Evolutionary conservation across 2,329 filamentous ascomycete genomes (phyloP).

Genomic region (Didymella arachidicola): DNA sequence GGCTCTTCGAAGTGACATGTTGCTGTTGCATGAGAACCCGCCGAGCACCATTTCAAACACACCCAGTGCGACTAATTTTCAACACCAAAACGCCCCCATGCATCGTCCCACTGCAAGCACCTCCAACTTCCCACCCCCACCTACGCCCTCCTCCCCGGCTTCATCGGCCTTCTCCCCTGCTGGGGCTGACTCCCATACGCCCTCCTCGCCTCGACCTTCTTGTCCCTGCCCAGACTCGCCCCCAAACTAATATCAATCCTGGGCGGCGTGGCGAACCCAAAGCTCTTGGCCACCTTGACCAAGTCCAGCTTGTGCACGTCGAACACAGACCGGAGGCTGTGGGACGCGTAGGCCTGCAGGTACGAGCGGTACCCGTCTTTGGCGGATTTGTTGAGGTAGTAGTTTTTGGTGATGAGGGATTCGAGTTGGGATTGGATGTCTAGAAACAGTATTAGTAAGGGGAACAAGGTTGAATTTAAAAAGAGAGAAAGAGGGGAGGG

Average conservation of each 20-base stretch:
- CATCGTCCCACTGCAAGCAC: no score
- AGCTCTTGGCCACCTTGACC: slow-evolving; percentile 83
- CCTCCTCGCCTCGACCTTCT: slow-evolving; percentile 68
- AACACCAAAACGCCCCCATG: no score
- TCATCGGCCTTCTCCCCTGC: slow-evolving; percentile 63
- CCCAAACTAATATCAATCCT: slow-evolving; percentile 81
- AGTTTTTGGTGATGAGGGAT: slow-evolving; percentile 93
- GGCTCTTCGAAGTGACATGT: no score
- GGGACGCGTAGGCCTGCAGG: slow-evolving; percentile 92
- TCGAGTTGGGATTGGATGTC: slow-evolving; percentile 79
- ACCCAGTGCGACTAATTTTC: no score
- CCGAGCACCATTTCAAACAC: no score
- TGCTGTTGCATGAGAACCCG: no score
- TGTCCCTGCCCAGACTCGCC: slow-evolving; percentile 77
- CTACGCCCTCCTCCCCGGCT: slow-evolving; percentile 57
- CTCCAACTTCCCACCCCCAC: no score
- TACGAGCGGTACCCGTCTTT: slow-evolving; percentile 86
- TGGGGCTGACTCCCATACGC: slow-evolving; percentile 81
- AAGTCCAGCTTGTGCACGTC: slow-evolving; percentile 84
- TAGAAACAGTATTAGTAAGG: not conserved
- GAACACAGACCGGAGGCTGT: slow-evolving; percentile 82
- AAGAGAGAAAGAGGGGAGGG: no score
- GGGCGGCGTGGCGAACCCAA: slow-evolving; percentile 80
- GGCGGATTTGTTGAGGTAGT: slow-evolving; percentile 89
- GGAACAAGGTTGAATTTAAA: no score